Base-by-base conservation (phyloP, 2,329 filamentous ascomycete genomes). In the Macroventuria anomochaeta region DNA sequence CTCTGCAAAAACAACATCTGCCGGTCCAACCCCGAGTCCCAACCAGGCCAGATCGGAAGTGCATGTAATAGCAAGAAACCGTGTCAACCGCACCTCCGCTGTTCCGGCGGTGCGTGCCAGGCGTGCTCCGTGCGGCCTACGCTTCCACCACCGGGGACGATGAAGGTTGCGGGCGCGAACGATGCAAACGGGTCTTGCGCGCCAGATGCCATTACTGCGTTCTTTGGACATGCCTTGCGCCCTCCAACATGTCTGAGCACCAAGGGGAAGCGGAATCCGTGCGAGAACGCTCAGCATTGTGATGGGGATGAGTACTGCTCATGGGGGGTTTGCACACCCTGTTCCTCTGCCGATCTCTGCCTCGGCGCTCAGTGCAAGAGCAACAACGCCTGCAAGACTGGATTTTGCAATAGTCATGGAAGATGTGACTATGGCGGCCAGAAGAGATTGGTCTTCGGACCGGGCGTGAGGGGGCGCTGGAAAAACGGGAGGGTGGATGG, bases 1-100 rank as follows among this genome's bases (percentile, higher is more conserved):
- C 21, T 71, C 2, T 74, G 71, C 56, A 72, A 68, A 15, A 73
- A 74, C 43, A 66, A 57, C 47, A 44, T 73, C 23, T 73, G 71
- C 57, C 54, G 56, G n/a, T 37, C 18, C 4, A 64, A 63, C 26
- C 10, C 37, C 0, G 57, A 57, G 6, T 40, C 34, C 2, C 69
- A 72, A 34, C 71, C 68, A 0, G 71, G 71, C 3, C 59, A 63
- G 25, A 33, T 61, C 5, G 69, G 68, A 10, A 58, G 62, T 3
- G 33, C 33, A 3, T 73, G 70, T 42, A 64, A 71, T 36, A 63
- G 58, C 53, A 72, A 71, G 38, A 55, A 62, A 13, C 37, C 58
- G 1, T 74, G 71, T 43, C 67, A 68, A 13, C 46, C 56, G 29
- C 68, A 71, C 37, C 52, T 73, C 3, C 43, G 31, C 17, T 74